These are phyloP conservation scores for Amaranthus cruentus DNA, from an alignment of 148 eudicot genomes.

Conservation along the genomic window DNA sequence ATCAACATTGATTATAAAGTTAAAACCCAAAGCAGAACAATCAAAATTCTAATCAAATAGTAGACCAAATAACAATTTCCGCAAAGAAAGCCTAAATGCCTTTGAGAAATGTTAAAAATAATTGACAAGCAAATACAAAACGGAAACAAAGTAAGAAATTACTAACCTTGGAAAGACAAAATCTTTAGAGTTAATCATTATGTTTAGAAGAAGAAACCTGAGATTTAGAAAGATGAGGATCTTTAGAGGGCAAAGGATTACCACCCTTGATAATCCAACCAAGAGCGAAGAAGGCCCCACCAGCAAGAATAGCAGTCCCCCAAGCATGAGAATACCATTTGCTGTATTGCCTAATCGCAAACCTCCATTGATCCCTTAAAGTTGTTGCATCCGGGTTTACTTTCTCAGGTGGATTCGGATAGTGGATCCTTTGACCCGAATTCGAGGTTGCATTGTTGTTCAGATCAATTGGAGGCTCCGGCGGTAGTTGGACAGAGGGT, in stretches of 20 bases:
- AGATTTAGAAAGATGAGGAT: not conserved
- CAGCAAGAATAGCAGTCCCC: conserved; percentile 97
- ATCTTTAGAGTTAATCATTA: not conserved
- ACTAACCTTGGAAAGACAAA: conserved; percentile 11
- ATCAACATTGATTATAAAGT: no score
- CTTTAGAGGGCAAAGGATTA: conserved; percentile 67
- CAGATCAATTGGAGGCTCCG: conserved; percentile 18
- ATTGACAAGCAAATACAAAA: not conserved
- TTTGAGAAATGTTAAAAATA: not conserved
- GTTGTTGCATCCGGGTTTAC: conserved; percentile 46
- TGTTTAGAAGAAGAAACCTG: not conserved
- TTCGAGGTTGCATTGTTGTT: conserved; percentile 6
- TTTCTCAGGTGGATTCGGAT: conserved; percentile 59
- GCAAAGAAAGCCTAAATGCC: not conserved
- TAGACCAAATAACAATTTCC: not conserved
- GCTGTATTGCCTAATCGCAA: conserved; percentile 75
- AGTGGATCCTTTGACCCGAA: conserved; percentile 31
- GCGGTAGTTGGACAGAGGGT: not conserved
- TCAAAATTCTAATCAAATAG: not conserved
- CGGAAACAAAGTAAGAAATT: not conserved
- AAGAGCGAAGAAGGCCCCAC: conserved; percentile 80
- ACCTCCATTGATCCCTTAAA: conserved; percentile 82
- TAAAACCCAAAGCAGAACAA: not conserved
- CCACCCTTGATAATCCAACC: conserved; percentile 92
- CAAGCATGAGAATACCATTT: conserved; percentile 95